Percentiles rank a stretch among this genome's conserved stretches.
These are phyloP conservation scores for Chrysanthemum makinoi DNA, from an alignment of 129 eudicot species.

Conservation along the genomic window DNA sequence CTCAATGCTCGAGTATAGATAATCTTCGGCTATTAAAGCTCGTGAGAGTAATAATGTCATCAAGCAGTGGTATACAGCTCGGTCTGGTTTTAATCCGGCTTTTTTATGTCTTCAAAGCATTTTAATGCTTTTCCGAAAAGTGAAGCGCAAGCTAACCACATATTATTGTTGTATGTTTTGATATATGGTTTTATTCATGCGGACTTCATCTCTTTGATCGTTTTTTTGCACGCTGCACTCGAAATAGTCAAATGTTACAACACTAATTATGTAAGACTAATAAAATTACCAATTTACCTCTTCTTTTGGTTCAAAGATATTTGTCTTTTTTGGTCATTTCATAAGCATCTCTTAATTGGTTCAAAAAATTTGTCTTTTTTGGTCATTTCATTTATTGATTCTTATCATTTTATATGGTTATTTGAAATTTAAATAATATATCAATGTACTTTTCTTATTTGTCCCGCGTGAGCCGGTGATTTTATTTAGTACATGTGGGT, in stretches of 20 bases:
- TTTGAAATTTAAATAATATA: too few species aligned
- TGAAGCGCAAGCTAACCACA: conserved; percentile 92
- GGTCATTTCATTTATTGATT: too few species aligned
- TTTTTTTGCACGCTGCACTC: conserved; percentile 69
- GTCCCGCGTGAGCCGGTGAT: too few species aligned
- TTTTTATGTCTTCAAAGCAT: conserved; percentile 81
- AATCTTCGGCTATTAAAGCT: conserved; percentile 84
- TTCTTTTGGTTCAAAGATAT: background rate
- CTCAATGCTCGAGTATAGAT: conserved; percentile 59
- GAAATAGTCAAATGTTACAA: background rate
- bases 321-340: background rate
- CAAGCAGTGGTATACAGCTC: conserved; percentile 88
- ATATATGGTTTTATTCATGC: conserved; percentile 76
- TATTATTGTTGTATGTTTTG: conserved; percentile 76
- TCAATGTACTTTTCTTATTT: too few species aligned
- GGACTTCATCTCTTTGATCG: conserved; percentile 67
- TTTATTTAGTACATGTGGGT: too few species aligned
- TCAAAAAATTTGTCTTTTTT: background rate
- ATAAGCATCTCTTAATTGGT: background rate
- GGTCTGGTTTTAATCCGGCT: conserved; percentile 71
- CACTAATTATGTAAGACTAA: too few species aligned
- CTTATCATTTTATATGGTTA: too few species aligned
- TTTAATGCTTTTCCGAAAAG: conserved; percentile 84
- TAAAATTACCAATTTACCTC: too few species aligned
- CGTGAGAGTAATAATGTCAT: conserved; percentile 82